A percentile compares a stretch with the other conserved stretches of the same genome.
Conservation (phyloP, 768 basidiomycete genomes). For the Mrakia gelida region DNA sequence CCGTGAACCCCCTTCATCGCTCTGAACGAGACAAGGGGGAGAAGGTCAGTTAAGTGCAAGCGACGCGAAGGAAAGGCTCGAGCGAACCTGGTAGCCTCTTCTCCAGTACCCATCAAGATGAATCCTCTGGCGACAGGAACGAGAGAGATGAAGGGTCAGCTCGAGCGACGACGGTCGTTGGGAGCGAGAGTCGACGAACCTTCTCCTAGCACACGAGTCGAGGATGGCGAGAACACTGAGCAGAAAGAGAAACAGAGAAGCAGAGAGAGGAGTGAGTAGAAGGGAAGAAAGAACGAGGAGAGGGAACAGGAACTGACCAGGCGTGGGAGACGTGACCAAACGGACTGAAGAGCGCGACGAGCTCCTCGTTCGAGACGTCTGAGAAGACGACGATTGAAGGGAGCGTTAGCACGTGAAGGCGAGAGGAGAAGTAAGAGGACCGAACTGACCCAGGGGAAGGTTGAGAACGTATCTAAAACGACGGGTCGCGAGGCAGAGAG, state of each 20-base stretch:
- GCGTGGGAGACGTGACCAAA: conserved; percentile 24
- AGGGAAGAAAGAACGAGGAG: neutral
- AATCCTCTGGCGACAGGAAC: conserved; percentile 5
- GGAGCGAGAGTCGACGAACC: neutral
- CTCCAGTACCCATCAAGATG: conserved; percentile 29
- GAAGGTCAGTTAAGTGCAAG: neutral
- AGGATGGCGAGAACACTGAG: conserved; percentile 30
- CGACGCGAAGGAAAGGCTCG: neutral
- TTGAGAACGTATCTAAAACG: conserved; percentile 30
- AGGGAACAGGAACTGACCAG: conserved; percentile 3
- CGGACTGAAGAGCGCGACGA: conserved; percentile 25
- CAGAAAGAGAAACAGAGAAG: neutral
- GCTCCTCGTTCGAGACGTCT: conserved; percentile 31
- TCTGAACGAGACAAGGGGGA: neutral
- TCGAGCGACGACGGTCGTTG: too few species aligned
- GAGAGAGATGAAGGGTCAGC: neutral
- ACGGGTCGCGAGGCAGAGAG: neutral
- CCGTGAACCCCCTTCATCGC: conserved; percentile 30
- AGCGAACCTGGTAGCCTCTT: conserved; percentile 18
- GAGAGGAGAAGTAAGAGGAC: neutral
- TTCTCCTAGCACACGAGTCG: conserved; percentile 27
- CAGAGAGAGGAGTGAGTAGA: neutral
- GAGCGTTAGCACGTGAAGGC: neutral
- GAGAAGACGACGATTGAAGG: neutral
- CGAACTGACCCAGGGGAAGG: conserved; percentile 20